A percentile compares a stretch with the other conserved stretches of the same genome.
These are phyloP conservation scores for Pterocarpus macrocarpus DNA, from an alignment of 306 rosid genomes.

Conservation along the genomic window DNA sequence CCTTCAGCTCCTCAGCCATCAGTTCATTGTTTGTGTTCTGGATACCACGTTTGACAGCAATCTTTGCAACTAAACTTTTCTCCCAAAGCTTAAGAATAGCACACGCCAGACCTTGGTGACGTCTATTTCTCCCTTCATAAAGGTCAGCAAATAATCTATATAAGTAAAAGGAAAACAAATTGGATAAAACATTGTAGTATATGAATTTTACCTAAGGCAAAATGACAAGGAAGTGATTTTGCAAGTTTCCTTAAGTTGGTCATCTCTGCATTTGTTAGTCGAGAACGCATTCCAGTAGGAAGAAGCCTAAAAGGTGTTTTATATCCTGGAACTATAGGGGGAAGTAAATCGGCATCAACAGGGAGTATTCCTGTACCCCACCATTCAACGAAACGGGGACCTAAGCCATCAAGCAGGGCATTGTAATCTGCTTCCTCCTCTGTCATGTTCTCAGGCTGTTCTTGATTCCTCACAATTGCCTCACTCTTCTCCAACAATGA, in stretches of 20 bases:
- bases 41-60: constrained; percentile 97
- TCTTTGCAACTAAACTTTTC: constrained; percentile 83
- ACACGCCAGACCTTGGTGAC: constrained; percentile 93
- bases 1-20: constrained; percentile 95
- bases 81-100: constrained; percentile 95
- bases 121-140: constrained; percentile 89
- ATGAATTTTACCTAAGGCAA: constrained; percentile 82
- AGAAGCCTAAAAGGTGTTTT: constrained; percentile 96
- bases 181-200: constrained; percentile 35
- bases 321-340: constrained; percentile 78
- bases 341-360: constrained; percentile 93
- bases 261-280: constrained; percentile 92
- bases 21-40: constrained; percentile 98
- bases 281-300: constrained; percentile 92
- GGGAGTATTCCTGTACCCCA: constrained; percentile 99
- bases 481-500: constrained; percentile 55
- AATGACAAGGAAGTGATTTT: constrained; percentile 91
- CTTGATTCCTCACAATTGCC: constrained; percentile 46
- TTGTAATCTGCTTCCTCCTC: constrained; percentile 86
- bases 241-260: constrained; percentile 81
- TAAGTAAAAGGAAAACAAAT: constrained; percentile 31
- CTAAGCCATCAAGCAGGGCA: constrained; percentile 80
- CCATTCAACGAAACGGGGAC: constrained; percentile 97
- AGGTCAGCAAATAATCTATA: constrained; percentile 34
- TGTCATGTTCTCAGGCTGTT: constrained; percentile 58